Conservation (phyloP, 2,329 filamentous ascomycete species). For the Ampelomyces quisqualis region DNA sequence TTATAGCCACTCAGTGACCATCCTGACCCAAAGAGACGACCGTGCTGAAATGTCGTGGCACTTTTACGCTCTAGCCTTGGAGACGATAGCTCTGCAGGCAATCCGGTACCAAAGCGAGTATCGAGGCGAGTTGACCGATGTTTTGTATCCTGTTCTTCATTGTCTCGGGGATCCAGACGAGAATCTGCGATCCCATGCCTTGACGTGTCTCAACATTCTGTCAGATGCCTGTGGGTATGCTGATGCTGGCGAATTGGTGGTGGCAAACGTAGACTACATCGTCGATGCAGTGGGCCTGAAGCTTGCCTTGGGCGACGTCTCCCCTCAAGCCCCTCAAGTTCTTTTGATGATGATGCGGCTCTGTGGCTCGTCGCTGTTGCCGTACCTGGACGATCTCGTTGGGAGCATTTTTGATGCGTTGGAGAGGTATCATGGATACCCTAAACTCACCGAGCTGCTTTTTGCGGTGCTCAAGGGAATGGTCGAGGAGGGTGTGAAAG, state of each 20-base stretch:
- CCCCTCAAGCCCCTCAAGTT: constrained; percentile 86
- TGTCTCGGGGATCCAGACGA: constrained; percentile 72
- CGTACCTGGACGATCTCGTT: constrained; percentile 88
- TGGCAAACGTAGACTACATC: constrained; percentile 94
- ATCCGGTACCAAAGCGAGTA: constrained; percentile 67
- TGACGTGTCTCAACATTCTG: constrained; percentile 79
- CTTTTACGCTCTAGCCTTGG: constrained; percentile 74
- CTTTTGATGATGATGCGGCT: constrained; percentile 91
- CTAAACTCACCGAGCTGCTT: constrained; percentile 77
- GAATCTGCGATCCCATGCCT: constrained; percentile 74
- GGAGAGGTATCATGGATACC: constrained; percentile 95
- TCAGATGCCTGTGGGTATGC: constrained; percentile 72
- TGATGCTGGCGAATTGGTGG: constrained; percentile 73
- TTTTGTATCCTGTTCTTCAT: constrained; percentile 89
- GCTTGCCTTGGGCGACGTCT: constrained; percentile 88
- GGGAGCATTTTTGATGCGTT: constrained; percentile 87
- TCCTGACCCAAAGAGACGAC: constrained; percentile 53
- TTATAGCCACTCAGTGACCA: constrained; percentile 66
- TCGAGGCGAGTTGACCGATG: constrained; percentile 82
- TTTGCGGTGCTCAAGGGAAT: constrained; percentile 82
- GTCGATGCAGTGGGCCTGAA: constrained; percentile 88
- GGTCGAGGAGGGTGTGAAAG: constrained; percentile 74
- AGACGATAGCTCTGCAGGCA: constrained; percentile 76
- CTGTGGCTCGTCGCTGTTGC: constrained; percentile 76
- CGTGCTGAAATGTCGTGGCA: constrained; percentile 63